Evolutionary conservation across 371 early-diverging fungal species (phyloP).

Genomic region (Gilbertella persicaria): DNA sequence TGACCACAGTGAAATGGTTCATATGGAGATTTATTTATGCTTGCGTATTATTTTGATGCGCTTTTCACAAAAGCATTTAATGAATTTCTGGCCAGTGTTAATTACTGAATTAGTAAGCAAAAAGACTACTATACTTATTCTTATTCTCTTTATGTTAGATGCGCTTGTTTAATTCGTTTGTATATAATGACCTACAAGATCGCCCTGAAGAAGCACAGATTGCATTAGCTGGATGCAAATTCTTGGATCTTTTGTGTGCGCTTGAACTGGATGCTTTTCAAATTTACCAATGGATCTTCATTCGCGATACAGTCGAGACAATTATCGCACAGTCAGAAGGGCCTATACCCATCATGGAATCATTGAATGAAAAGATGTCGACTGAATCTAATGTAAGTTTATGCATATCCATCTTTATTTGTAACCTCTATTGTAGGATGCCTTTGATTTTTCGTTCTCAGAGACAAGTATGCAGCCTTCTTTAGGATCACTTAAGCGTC

Average conservation of each 20-base stretch:
- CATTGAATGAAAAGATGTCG: slow-evolving; percentile 49
- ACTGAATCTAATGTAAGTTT: slow-evolving; percentile 10
- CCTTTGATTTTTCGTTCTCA: slow-evolving; percentile 15
- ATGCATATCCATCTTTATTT: neutral
- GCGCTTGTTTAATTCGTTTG: slow-evolving; percentile 59
- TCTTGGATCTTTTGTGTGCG: slow-evolving; percentile 80
- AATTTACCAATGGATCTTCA: slow-evolving; percentile 92
- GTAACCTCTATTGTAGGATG: slow-evolving; percentile 8
- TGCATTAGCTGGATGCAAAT: slow-evolving; percentile 85
- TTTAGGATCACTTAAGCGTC: slow-evolving; percentile 58
- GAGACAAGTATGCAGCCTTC: slow-evolving; percentile 32
- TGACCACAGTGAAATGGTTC: slow-evolving; percentile 66
- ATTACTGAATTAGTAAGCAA: slow-evolving; percentile 79
- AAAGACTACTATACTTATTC: neutral
- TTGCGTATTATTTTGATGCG: slow-evolving; percentile 80
- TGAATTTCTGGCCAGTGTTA: slow-evolving; percentile 90
- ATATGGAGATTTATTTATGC: slow-evolving; percentile 83
- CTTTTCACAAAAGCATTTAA: slow-evolving; percentile 76
- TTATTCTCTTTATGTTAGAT: slow-evolving; percentile 38
- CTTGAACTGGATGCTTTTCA: slow-evolving; percentile 83
- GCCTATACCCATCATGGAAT: slow-evolving; percentile 55
- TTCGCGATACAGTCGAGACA: slow-evolving; percentile 79
- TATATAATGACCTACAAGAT: slow-evolving; percentile 50
- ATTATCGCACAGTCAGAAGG: slow-evolving; percentile 44
- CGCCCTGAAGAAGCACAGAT: slow-evolving; percentile 72